Conservation (phyloP, 129 eudicot genomes). For the Flaveria sonorensis region DNA sequence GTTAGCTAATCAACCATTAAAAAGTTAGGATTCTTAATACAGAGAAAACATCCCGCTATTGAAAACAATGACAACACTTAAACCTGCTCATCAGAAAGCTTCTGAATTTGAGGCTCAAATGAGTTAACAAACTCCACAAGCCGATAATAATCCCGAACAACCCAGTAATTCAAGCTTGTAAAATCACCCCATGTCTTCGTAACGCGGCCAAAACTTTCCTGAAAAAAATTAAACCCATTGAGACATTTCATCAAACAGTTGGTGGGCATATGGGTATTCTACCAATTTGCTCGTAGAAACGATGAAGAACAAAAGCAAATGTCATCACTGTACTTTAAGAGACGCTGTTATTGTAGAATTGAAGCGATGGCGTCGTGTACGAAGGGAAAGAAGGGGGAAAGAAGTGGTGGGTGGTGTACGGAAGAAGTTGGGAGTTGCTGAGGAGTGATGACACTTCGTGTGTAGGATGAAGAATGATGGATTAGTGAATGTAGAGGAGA, state of each 20-base stretch:
- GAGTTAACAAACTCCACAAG: conserved; percentile 79
- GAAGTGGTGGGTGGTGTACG: conserved; percentile 16
- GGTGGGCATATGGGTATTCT: conserved; percentile 34
- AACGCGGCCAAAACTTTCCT: conserved; percentile 60
- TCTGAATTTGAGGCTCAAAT: conserved; percentile 60
- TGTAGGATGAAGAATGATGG: conserved; percentile 21
- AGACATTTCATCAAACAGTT: conserved; percentile 49
- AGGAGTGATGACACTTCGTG: conserved; percentile 18
- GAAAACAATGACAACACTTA: conserved; percentile 22
- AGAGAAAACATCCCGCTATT: conserved; percentile 1
- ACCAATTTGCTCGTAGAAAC: neutral
- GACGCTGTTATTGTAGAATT: conserved; percentile 40
- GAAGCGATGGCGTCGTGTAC: conserved; percentile 38
- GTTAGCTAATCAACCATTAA: conserved; percentile 52
- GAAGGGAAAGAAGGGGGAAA: conserved; percentile 25
- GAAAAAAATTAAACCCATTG: conserved; percentile 12
- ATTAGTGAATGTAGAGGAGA: conserved; percentile 23
- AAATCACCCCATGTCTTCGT: conserved; percentile 62
- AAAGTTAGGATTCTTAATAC: conserved; percentile 11
- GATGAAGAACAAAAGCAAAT: neutral
- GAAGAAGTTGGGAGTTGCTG: conserved; percentile 24
- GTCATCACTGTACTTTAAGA: conserved; percentile 37
- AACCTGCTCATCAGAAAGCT: conserved; percentile 84
- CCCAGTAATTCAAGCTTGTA: conserved; percentile 81
- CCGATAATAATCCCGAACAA: conserved; percentile 85